Evolutionary conservation across 257 asterid species (phyloP), one percentile per base, ranked within the genome.

Genomic region (Ballota nigra): DNA sequence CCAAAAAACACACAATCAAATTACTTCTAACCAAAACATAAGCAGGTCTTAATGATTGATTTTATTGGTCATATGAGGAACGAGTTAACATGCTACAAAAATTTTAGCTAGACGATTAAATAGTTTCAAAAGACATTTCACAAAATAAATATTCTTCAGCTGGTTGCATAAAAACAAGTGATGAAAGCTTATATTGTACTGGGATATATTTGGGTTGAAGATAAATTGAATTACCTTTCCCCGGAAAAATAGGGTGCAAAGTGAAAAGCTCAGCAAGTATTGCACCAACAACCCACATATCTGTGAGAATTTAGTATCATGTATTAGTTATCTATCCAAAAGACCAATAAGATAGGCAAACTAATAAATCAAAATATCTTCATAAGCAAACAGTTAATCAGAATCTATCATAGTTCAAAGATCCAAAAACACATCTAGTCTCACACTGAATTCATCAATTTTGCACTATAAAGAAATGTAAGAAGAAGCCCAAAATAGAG

Each of bases 231-330:
- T 83, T 82, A 89, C 98, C 98, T 93, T 91, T 87, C 96, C 73
- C 98, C 97, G 98, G 98, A 79, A 93, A 93, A 67, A 91, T 85
- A 5, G 97, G 96, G 78, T 83, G 66, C 66, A 70, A 83, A 66
- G 96, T 91, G 88, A 93, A 89, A 86, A 93, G 97, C 78, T 91
- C 98, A 64, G 97, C 98, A 63, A 93, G 83, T 79, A 91, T 81
- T 29, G 97, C 94, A 63, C 98, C 98, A 86, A 91, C 87, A 4
- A 97, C 97, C 98, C 98, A 93, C 96, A 93, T 88, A 83, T 93
- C 98, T 93, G 95, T 60, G 67, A 74, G 62, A 56, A 70, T 40
- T 58, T 72, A 76, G 29, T 51, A 60, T 23, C 73, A 72, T 26
- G 40, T 18, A 60, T 71, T 29, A 71, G 84, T 20, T 52, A 67